Percentiles rank a stretch among this genome's conserved stretches.
Evolutionary conservation across 768 basidiomycete genomes (phyloP).

Genomic region (Pleurotus pulmonarius): DNA sequence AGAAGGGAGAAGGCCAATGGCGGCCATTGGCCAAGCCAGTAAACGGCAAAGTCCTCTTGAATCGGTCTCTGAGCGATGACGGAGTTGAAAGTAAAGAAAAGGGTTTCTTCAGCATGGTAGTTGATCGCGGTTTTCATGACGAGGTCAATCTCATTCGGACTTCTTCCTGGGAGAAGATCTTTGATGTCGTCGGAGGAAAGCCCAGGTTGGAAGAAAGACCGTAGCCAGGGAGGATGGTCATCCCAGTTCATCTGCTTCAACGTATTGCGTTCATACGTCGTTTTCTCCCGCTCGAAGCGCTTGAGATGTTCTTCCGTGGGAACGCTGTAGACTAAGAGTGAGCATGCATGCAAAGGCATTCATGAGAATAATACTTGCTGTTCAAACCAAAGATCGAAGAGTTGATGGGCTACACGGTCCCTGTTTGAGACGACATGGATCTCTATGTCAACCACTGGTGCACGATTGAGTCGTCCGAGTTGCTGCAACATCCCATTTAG

Average conservation of each 20-base stretch:
- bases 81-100: conserved; percentile 47
- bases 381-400: conserved; percentile 66
- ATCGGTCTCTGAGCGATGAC: conserved; percentile 28
- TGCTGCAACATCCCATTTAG: conserved; percentile 34
- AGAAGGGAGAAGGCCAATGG: conserved; percentile 52
- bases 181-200: conserved; percentile 24
- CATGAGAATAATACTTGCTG: conserved; percentile 38
- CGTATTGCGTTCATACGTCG: conserved; percentile 37
- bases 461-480: conserved; percentile 53
- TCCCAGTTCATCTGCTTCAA: conserved; percentile 38
- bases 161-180: conserved; percentile 19
- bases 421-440: conserved; percentile 69
- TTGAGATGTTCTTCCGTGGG: conserved; percentile 43
- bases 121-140: conserved; percentile 37
- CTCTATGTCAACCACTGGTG: conserved; percentile 50
- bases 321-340: conserved; percentile 26
- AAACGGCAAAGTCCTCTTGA: conserved; percentile 20
- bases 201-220: conserved; percentile 19
- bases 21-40: conserved; percentile 49
- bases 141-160: conserved; percentile 24
- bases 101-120: conserved; percentile 53
- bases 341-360: too few relatives aligned
- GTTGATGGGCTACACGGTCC: conserved; percentile 60
- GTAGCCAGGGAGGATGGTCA: conserved; percentile 24
- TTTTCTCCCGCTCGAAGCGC: conserved; percentile 40